Evolutionary conservation across 768 basidiomycete genomes (phyloP), one percentile per base, ranked within the genome.

Genomic region (Tulasnella sp.): DNA sequence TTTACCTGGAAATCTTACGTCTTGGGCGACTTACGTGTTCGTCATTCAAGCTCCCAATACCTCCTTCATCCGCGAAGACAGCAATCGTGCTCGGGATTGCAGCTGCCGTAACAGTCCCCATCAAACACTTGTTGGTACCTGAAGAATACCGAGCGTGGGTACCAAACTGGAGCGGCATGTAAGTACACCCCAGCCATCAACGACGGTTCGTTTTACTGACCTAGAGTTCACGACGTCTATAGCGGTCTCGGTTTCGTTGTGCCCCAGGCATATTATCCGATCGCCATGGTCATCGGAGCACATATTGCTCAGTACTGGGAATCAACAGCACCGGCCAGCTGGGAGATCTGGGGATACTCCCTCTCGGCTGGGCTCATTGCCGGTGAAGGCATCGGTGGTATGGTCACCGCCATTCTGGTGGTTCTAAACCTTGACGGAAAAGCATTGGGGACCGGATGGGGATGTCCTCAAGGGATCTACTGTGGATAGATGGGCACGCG

Each of bases 211-310:
- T 40, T 37, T 7, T 32, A 39, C 73, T 70, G 37, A 20, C 26
- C n/a, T n/a, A 13, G 18, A 15, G 9, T 26, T 10, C 32, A 42
- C 29, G 42, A 32, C 39, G 26, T 5, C n/a, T 74, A 29, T 77
- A 75, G 80, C 32, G 81, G 81, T 13, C 77, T 81, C 2, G 81
- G 80, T 29, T 79, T 81, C 44, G 81, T 81, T 42, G 80, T 81
- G 16, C 78, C 78, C 37, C 78, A 79, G 42, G 74, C 76, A 7
- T 76, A 79, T 37, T 81, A 80, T 70, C 46, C 71, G 6, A 26
- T 79, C n/a, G 80, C 80, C 20, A 79, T 80, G 80, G 79, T 77
- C 13, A 70, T 80, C 55, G 81, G 80, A 20, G 74, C 80, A 1
- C 67, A 75, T 48, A 75, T 73, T 11, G 80, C 80, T 29, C 51